phyloP scores from a whole-genome alignment of 352 stramenopile species.

The Globisporangium barbulae region DNA sequence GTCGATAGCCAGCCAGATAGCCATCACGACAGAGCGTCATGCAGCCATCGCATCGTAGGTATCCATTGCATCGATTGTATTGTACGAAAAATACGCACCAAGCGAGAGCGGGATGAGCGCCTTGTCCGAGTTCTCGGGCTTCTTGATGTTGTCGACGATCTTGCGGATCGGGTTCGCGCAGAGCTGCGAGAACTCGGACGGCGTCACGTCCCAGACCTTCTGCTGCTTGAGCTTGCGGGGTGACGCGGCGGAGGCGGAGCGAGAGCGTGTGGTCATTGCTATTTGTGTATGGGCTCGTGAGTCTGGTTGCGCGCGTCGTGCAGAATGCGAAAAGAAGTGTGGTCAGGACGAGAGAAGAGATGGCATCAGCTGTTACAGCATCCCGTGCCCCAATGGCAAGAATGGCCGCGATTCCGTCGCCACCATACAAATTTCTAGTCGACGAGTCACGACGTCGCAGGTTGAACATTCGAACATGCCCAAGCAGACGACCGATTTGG shows the following conservation, averaged over 20 bases:
- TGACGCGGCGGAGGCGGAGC: slow-evolving; percentile 20
- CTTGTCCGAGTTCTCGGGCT: slow-evolving; percentile 83
- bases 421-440: slow-evolving; percentile 3
- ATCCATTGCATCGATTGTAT: background rate
- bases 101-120: slow-evolving; percentile 91
- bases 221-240: slow-evolving; percentile 43
- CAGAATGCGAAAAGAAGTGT: slow-evolving; percentile 10
- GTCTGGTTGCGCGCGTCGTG: background rate
- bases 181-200: slow-evolving; percentile 66
- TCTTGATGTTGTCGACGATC: slow-evolving; percentile 95
- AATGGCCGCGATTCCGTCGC: background rate
- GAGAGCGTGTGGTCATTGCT: slow-evolving; percentile 45
- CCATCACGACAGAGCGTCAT: slow-evolving; percentile 5
- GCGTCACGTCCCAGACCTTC: slow-evolving; percentile 58
- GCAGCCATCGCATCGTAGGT: background rate
- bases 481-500: slow-evolving; percentile 1
- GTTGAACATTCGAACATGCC: background rate
- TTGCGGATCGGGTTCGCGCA: slow-evolving; percentile 92
- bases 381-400: background rate
- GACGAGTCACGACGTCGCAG: slow-evolving; percentile 2
- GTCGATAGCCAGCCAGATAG: background rate
- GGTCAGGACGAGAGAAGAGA: slow-evolving; percentile 13
- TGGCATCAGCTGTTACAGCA: background rate
- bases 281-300: background rate
- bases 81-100: slow-evolving; percentile 29